phyloP scores from a whole-genome alignment of 1,139 yeast genomes.

The Debaryomyces sp. region DNA sequence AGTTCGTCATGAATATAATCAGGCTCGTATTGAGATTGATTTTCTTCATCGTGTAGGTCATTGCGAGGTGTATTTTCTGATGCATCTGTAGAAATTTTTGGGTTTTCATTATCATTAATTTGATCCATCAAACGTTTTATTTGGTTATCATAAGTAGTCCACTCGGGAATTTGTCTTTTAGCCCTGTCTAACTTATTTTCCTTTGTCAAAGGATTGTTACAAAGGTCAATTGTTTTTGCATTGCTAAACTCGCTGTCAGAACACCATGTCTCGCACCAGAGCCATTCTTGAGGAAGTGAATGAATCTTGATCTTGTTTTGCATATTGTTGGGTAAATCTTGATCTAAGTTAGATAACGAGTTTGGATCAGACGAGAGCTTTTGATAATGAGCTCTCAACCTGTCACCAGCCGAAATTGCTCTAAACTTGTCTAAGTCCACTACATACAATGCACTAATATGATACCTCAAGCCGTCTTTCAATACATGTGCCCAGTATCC shows the following conservation, averaged over 20 bases:
- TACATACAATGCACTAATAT: constrained; percentile 82
- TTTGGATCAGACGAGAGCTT: constrained; percentile 74
- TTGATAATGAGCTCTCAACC: constrained; percentile 84
- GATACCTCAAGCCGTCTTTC: constrained; percentile 64
- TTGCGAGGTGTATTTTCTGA: neutral
- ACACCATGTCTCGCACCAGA: constrained; percentile 97
- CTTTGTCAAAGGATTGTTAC: constrained; percentile 79
- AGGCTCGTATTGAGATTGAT: constrained; percentile 1
- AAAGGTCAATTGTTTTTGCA: constrained; percentile 81
- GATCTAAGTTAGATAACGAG: constrained; percentile 84
- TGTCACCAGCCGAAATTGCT: constrained; percentile 71
- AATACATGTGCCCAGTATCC: constrained; percentile 85
- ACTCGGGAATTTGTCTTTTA: constrained; percentile 73
- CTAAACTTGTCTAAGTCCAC: constrained; percentile 75
- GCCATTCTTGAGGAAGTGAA: constrained; percentile 81
- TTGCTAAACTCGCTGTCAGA: constrained; percentile 56
- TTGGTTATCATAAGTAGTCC: constrained; percentile 65
- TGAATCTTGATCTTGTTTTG: constrained; percentile 68
- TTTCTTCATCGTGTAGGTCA: neutral
- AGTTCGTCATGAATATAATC: constrained; percentile 14
- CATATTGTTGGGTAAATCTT: constrained; percentile 86
- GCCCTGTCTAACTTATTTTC: constrained; percentile 79
- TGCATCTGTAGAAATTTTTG: neutral
- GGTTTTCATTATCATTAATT: neutral
- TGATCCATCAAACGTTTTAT: constrained; percentile 24